Evolutionary conservation across 768 basidiomycete genomes (phyloP).

Genomic region (Hortiboletus flavorubellus): DNA sequence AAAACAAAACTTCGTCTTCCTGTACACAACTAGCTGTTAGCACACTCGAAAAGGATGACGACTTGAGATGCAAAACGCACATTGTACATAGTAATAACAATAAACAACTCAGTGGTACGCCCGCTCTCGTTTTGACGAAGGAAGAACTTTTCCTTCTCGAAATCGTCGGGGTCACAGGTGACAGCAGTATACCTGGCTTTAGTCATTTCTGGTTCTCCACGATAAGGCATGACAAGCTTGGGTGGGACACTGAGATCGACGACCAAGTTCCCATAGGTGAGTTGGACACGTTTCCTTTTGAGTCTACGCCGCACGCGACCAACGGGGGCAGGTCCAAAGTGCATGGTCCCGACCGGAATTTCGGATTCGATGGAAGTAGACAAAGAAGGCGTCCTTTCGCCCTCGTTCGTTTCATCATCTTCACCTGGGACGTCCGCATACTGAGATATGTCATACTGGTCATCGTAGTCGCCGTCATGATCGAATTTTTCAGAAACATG

Average conservation of each 20-base stretch:
- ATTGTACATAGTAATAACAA: conserved; percentile 97
- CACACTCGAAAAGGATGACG: background rate
- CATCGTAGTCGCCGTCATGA: conserved; percentile 9
- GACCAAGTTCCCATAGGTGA: conserved; percentile 87
- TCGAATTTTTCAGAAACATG: conserved; percentile 26
- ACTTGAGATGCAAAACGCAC: conserved; percentile 46
- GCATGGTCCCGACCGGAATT: conserved; percentile 61
- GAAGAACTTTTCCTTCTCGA: conserved; percentile 78
- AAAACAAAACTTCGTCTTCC: conserved; percentile 90
- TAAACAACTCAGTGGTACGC: conserved; percentile 84
- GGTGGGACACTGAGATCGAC: conserved; percentile 82
- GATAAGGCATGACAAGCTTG: conserved; percentile 71
- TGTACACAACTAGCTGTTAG: conserved; percentile 28
- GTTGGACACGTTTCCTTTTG: conserved; percentile 75
- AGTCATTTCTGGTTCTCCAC: conserved; percentile 69
- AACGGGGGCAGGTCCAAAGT: conserved; percentile 85
- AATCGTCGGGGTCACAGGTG: conserved; percentile 92
- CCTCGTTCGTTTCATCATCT: conserved; percentile 19
- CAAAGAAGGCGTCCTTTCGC: conserved; percentile 26
- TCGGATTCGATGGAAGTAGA: conserved; percentile 41
- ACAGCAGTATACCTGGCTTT: conserved; percentile 82
- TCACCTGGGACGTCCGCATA: conserved; percentile 25
- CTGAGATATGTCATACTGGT: conserved; percentile 32
- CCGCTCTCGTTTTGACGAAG: conserved; percentile 79
- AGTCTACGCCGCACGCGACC: conserved; percentile 76